Percentiles rank a stretch among this genome's conserved stretches.
Conservation (phyloP, 2,329 filamentous ascomycete species). For the Aureobasidium leucospermi region DNA sequence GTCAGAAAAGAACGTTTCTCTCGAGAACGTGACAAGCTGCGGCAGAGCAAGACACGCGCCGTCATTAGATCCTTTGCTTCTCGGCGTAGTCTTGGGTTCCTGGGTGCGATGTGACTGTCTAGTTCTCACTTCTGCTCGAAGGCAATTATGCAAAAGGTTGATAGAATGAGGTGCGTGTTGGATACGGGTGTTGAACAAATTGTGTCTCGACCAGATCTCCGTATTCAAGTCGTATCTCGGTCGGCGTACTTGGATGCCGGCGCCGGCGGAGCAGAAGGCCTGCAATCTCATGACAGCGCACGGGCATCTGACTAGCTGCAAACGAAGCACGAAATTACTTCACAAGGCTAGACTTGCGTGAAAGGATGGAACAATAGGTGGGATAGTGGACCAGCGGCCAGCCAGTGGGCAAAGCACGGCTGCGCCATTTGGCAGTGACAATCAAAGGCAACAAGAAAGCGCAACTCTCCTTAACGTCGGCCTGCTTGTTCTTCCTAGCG, state of each 20-base stretch:
- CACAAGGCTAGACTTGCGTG: background rate
- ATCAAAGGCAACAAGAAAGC: slow-evolving; percentile 1
- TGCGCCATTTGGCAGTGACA: background rate
- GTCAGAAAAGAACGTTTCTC: background rate
- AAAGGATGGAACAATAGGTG: background rate
- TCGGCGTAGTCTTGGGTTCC: background rate
- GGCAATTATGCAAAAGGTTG: no score
- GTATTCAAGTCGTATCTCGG: background rate
- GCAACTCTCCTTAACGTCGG: slow-evolving; percentile 9
- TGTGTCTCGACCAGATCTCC: background rate
- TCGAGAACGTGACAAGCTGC: background rate
- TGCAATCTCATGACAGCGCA: background rate
- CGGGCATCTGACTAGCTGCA: background rate
- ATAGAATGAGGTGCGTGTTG: no score
- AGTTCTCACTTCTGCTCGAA: no score
- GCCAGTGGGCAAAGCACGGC: background rate
- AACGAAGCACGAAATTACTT: background rate
- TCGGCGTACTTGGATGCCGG: background rate
- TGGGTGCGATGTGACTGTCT: background rate
- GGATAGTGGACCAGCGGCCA: background rate
- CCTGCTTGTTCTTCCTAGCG: background rate
- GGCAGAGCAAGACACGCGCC: background rate
- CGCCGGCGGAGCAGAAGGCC: background rate
- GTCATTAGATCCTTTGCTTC: background rate
- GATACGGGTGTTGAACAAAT: no score